A percentile compares a stretch with the other conserved stretches of the same genome.
These are phyloP conservation scores for Agaricus subrufescens DNA, from an alignment of 768 basidiomycete genomes.

Conservation along the genomic window DNA sequence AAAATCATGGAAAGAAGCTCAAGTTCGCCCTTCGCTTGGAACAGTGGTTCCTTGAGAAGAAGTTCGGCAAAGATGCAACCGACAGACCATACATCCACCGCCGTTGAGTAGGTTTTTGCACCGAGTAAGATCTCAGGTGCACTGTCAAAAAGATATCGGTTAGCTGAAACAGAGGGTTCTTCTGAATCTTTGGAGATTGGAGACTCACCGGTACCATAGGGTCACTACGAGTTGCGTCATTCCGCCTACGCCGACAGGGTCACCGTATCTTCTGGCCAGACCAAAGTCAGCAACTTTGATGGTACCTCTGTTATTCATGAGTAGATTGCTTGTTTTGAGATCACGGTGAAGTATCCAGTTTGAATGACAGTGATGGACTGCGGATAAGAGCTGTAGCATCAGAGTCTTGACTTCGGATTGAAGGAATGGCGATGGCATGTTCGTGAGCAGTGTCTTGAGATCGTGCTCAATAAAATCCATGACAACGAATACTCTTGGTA, in stretches of 20 bases:
- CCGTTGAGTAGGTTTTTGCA: conserved; percentile 89
- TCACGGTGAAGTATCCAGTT: conserved; percentile 99
- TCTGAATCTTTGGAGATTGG: not conserved
- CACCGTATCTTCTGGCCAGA: conserved; percentile 91
- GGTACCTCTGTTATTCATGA: conserved; percentile 98
- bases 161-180: too few relatives aligned
- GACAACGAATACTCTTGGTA: conserved; percentile 89
- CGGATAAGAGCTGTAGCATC: conserved; percentile 88
- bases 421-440: conserved; percentile 95
- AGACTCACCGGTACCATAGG: conserved; percentile 90
- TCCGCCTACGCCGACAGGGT: conserved; percentile 93
- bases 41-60: conserved; percentile 91
- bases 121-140: conserved; percentile 95
- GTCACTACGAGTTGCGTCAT: conserved; percentile 98
- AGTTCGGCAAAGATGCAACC: conserved; percentile 98
- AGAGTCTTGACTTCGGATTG: conserved; percentile 99
- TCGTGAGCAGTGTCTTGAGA: conserved; percentile 88
- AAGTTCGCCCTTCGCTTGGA: conserved; percentile 93
- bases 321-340: conserved; percentile 92
- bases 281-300: conserved; percentile 99
- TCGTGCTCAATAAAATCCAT: conserved; percentile 99
- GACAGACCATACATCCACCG: conserved; percentile 98
- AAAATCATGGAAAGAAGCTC: conserved; percentile 94
- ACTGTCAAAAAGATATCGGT: conserved; percentile 19
- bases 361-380: conserved; percentile 88